Base-by-base conservation (phyloP, 2,329 filamentous ascomycete species). In the Aspergillus cejpii region DNA sequence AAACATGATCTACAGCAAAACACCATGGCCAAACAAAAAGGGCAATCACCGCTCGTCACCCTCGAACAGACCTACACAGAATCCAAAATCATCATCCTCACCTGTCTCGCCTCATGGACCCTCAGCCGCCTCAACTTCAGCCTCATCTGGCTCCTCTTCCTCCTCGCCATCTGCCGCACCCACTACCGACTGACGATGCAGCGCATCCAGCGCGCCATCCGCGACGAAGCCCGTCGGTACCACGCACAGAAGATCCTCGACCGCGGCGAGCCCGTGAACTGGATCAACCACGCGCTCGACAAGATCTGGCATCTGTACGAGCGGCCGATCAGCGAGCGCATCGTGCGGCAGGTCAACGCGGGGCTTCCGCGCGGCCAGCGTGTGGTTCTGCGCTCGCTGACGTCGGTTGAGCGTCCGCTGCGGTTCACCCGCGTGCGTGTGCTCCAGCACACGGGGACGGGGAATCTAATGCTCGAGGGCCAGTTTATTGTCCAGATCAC, bases 41-140 rank as follows among this genome's bases (percentile, higher is more conserved):
- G n/a, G 73, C 52, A 62, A 24, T 8, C 23, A 4, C 23, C 23
- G 23, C 74, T 73, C 49, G 70, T 74, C 28, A 71, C 70, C 34
- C 45, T 51, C n/a, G 41, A 48, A 11, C 49, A 53, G 23, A 51
- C 38, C 17, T 53, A 46, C 38, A 41, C 41, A 8, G 51, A 53
- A 11, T 51, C 51, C 6, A 51, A 51, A 23, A 42, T 53, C 1
- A 53, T 53, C 6, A 21, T 53, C 2, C 26, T 51, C 27, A 49
- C 29, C 21, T 53, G 51, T 14, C 39, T 53, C 6, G 38, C 38
- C 11, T 49, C 51, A 2, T 53, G 51, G 51, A 19, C 36, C 2
- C 39, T 53, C 12, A 44, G 49, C 29, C 49, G 46, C 21, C 44
- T 53, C 28, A 26, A 47, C 10, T 39, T 51, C 8, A 37, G 46